A percentile compares a stretch with the other conserved stretches of the same genome.
These are phyloP conservation scores for Volvox carteri DNA, from an alignment of 163 green algal species.

Conservation along the genomic window DNA sequence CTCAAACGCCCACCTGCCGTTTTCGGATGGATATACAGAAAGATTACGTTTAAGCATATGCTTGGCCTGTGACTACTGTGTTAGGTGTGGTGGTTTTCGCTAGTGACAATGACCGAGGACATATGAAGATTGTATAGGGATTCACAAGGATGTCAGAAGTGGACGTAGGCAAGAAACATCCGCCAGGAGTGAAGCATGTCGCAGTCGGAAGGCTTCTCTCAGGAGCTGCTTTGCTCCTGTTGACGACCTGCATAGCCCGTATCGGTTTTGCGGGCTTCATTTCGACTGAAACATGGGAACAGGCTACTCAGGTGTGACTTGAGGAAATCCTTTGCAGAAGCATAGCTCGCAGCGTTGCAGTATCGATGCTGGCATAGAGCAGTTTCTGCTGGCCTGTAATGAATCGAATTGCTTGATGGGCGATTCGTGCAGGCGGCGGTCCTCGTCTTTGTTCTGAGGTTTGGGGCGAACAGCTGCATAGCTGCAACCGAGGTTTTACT, in stretches of 20 bases:
- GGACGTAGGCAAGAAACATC: background rate
- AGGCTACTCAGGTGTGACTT: background rate
- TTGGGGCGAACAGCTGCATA: background rate
- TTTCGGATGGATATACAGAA: no score
- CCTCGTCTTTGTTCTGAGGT: constrained; percentile 35
- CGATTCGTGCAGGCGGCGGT: constrained; percentile 1
- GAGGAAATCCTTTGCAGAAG: background rate
- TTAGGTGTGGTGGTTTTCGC: no score
- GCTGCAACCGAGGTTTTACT: constrained; percentile 10
- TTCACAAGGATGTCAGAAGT: background rate
- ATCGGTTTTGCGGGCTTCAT: background rate
- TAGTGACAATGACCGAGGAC: background rate
- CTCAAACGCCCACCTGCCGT: no score
- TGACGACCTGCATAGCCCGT: background rate
- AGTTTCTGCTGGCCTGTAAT: no score
- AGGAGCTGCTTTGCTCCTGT: background rate
- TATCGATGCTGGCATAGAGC: no score
- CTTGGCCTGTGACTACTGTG: no score
- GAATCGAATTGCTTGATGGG: background rate
- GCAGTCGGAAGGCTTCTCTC: constrained; percentile 1
- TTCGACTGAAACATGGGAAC: background rate
- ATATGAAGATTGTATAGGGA: background rate
- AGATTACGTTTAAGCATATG: no score
- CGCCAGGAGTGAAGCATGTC: background rate
- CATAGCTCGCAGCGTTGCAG: no score